phyloP scores from a whole-genome alignment of 2,329 filamentous ascomycete genomes.

The Colletotrichum abscissum region DNA sequence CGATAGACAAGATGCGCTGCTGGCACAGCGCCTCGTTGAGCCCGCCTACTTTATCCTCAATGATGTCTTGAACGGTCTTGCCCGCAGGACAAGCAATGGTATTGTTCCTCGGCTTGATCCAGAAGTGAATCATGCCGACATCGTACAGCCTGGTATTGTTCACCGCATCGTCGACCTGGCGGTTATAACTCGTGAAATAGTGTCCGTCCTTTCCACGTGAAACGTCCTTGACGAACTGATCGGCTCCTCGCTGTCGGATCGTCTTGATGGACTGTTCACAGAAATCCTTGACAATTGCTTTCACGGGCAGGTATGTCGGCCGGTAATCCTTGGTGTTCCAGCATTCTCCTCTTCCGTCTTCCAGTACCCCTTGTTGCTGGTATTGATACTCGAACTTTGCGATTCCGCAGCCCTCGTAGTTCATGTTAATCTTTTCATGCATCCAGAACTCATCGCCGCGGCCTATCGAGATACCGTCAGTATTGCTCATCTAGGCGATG shows the following conservation, averaged over 20 bases:
- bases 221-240: not conserved
- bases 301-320: slow-evolving; percentile 12
- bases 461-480: not conserved
- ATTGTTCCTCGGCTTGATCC: slow-evolving; percentile 14
- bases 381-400: slow-evolving; percentile 6
- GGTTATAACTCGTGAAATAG: slow-evolving; percentile 29
- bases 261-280: not conserved
- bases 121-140: slow-evolving; percentile 21
- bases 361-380: not conserved
- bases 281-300: not conserved
- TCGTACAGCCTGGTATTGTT: not conserved
- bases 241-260: not conserved
- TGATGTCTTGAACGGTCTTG: not conserved
- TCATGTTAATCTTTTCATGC: slow-evolving; percentile 1
- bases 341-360: slow-evolving; percentile 15
- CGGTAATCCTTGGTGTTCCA: not conserved
- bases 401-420: slow-evolving; percentile 15
- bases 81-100: not conserved
- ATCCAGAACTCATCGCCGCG: slow-evolving; percentile 21
- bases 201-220: not conserved
- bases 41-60: not conserved
- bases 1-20: not conserved
- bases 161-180: not conserved
- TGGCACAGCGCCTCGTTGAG: slow-evolving; percentile 2
- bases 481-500: not conserved